phyloP scores from a whole-genome alignment of 352 stramenopile species.

The Phytophthora lateralis region DNA sequence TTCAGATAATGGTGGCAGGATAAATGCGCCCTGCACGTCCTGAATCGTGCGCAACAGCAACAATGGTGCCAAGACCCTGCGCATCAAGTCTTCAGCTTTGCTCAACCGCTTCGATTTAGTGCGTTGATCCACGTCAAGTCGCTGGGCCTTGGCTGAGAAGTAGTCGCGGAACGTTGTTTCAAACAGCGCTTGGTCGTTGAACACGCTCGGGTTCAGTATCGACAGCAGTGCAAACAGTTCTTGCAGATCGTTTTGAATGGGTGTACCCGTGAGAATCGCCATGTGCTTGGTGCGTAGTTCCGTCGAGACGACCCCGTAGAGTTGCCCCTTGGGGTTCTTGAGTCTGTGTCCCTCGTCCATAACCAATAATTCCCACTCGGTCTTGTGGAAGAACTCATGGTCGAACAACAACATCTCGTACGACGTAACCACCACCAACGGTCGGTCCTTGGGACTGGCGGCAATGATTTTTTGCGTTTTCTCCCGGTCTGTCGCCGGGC shows the following conservation, averaged over 20 bases:
- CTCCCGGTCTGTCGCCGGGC: conserved; percentile 53
- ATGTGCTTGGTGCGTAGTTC: conserved; percentile 45
- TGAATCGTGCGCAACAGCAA: conserved; percentile 68
- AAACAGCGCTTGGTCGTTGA: conserved; percentile 68
- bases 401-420: conserved; percentile 78
- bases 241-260: conserved; percentile 87
- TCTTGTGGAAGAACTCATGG: conserved; percentile 53
- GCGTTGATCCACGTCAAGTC: conserved; percentile 31
- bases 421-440: conserved; percentile 72
- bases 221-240: conserved; percentile 85
- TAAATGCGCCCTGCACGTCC: conserved; percentile 75
- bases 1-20: conserved; percentile 71
- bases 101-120: conserved; percentile 27
- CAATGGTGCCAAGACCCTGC: conserved; percentile 57
- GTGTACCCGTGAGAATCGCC: conserved; percentile 83
- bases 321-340: conserved; percentile 79
- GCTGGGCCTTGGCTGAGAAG: conserved; percentile 73
- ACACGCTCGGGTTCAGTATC: conserved; percentile 86
- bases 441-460: conserved; percentile 16
- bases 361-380: conserved; percentile 65
- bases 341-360: conserved; percentile 90
- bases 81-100: conserved; percentile 59
- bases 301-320: conserved; percentile 56
- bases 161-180: conserved; percentile 55
- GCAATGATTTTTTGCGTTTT: conserved; percentile 29